These are phyloP conservation scores for Alternaria brassicae DNA, from an alignment of 2,329 filamentous ascomycete genomes.

Conservation along the genomic window DNA sequence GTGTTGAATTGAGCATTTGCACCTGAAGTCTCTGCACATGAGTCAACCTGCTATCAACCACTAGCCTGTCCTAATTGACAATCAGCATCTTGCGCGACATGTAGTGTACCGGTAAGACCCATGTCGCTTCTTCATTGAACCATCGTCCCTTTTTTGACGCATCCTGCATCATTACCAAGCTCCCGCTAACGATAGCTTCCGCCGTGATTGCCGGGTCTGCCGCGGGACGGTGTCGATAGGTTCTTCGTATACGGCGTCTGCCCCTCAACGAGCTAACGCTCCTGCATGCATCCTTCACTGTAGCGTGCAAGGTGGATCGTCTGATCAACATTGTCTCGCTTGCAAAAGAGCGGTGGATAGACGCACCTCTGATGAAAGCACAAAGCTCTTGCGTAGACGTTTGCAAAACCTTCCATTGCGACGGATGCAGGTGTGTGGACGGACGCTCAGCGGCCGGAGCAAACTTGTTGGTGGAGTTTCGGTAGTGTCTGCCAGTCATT, in stretches of 20 bases:
- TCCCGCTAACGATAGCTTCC: constrained; percentile 1
- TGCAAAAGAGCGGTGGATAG: constrained; percentile 1
- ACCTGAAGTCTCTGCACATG: not conserved
- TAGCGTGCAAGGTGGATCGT: not conserved
- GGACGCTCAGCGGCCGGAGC: not conserved
- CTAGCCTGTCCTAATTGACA: not conserved
- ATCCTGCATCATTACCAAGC: not conserved
- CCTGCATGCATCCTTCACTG: not conserved
- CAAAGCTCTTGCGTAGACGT: constrained; percentile 7
- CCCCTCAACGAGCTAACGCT: not conserved
- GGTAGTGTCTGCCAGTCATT: not conserved
- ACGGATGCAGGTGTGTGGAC: not conserved
- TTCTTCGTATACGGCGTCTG: not conserved
- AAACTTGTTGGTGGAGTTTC: not conserved
- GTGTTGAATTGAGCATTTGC: not conserved
- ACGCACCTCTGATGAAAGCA: constrained; percentile 5
- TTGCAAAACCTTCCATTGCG: not conserved
- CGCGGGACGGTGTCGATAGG: not conserved
- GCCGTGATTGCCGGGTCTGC: not conserved
- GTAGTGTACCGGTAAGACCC: not conserved
- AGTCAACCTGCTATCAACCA: not conserved
- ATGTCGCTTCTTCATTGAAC: constrained; percentile 1
- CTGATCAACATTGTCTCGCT: not conserved
- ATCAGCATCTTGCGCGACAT: not conserved
- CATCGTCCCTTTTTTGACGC: not conserved